Base-by-base conservation (phyloP, 129 eudicot species). In the Pulicaria dysenterica region DNA sequence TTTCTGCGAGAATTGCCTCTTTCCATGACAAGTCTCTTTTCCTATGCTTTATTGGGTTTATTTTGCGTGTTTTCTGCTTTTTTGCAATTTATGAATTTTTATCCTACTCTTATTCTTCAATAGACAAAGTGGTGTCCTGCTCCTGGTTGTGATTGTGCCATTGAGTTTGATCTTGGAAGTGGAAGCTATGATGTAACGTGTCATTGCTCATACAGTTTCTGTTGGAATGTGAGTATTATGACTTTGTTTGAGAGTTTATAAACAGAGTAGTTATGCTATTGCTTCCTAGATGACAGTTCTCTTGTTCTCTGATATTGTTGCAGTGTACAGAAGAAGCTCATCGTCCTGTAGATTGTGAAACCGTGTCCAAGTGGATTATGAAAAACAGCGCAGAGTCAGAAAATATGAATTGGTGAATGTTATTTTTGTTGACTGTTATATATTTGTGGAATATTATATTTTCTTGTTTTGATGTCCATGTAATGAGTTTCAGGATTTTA, bases 111-210 rank as follows among this genome's bases (percentile, higher is more conserved):
- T 7, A 9, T 45, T n/a, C 36, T 16, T 50, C 38, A 46, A 43
- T 78, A 95, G 99, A 87, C 87, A 54, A 95, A 95, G 78, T 95
- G 99, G 99, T 95, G 99, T 77, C 99, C 99, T 70, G 91, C 96
- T 19, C 99, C 99, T 36, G 99, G 97, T 11, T 94, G 99, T 75
- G 99, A 94, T 43, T 84, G 83, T 79, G 97, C 99, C 73, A 84
- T 94, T 34, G 97, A 94, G 80, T 94, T 80, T 73, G 93, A 70
- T 68, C 85, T 70, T 40, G 99, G 99, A 53, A 88, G 93, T 73
- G 99, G 91, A 69, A 84, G 57, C 86, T 86, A 85, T 83, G 99
- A 94, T 31, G 97, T 94, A 47, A 80, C 91, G 50, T 94, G 99
- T 79, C 68, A 84, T 79, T 94, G 99, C 79, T 86, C 99, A 39